Percentiles rank a stretch among this genome's conserved stretches.
Conservation (phyloP, 768 basidiomycete genomes). For the Mycena vulgaris region DNA sequence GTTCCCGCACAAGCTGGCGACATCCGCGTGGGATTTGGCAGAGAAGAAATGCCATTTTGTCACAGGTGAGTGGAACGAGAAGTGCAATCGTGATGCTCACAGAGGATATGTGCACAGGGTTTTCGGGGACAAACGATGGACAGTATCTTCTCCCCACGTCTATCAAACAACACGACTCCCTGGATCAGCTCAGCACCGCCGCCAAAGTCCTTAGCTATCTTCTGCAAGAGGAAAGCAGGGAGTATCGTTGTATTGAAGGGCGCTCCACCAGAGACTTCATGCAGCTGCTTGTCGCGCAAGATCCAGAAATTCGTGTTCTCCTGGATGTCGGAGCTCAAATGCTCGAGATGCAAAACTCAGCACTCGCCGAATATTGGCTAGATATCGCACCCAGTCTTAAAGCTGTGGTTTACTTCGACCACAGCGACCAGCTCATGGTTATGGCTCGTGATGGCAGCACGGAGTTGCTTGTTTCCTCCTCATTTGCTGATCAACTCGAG, state of each 20-base stretch:
- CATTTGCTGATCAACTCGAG: slow-evolving; percentile 51
- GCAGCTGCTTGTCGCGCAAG: slow-evolving; percentile 49
- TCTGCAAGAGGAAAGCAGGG: slow-evolving; percentile 57
- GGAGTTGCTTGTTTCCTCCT: slow-evolving; percentile 56
- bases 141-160: slow-evolving; percentile 54
- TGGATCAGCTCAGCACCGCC: slow-evolving; percentile 60
- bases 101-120: slow-evolving; percentile 52
- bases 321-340: slow-evolving; percentile 73
- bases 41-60: slow-evolving; percentile 6
- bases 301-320: slow-evolving; percentile 60
- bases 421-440: slow-evolving; percentile 52
- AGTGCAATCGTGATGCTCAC: neutral
- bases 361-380: slow-evolving; percentile 61
- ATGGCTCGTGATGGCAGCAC: slow-evolving; percentile 53
- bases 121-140: slow-evolving; percentile 71
- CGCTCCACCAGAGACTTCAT: slow-evolving; percentile 48
- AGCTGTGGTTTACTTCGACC: slow-evolving; percentile 62
- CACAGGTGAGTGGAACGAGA: slow-evolving; percentile 3
- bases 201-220: slow-evolving; percentile 59
- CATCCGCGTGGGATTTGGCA: slow-evolving; percentile 70
- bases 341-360: slow-evolving; percentile 61
- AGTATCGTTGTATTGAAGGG: slow-evolving; percentile 46
- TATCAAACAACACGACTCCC: slow-evolving; percentile 54
- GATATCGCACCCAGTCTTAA: slow-evolving; percentile 41
- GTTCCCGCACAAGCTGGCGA: slow-evolving; percentile 62